A percentile compares a stretch with the other conserved stretches of the same genome.
Evolutionary conservation across 176 grass and related monocot genomes (phyloP).

Genomic region (Stipa capillata): DNA sequence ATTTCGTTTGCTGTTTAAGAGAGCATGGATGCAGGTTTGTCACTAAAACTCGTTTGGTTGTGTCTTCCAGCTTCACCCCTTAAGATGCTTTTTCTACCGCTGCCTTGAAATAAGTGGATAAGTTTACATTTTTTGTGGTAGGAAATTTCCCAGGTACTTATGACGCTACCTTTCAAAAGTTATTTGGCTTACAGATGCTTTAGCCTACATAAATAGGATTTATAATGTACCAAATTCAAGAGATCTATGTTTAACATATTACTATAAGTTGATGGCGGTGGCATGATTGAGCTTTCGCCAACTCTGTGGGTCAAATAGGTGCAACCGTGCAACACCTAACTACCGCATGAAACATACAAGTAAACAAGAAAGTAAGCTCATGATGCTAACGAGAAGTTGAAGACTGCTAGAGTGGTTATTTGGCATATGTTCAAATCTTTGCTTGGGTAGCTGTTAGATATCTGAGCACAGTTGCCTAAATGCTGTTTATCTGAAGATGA

Average conservation of each 20-base stretch:
- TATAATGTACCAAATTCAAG: background rate
- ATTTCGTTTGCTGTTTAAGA: slow-evolving; percentile 82
- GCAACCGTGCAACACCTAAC: background rate
- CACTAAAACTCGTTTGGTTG: background rate
- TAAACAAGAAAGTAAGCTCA: background rate
- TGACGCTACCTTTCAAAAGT: background rate
- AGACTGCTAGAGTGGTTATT: background rate
- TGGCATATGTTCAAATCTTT: background rate
- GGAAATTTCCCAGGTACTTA: background rate
- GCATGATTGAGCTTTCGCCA: background rate
- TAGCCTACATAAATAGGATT: background rate
- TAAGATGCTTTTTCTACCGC: background rate
- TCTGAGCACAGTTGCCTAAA: background rate
- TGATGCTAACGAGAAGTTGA: background rate
- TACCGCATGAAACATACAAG: background rate
- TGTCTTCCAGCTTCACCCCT: background rate
- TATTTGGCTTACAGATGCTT: background rate
- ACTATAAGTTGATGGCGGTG: background rate
- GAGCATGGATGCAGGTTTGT: slow-evolving; percentile 95
- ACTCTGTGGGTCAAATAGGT: background rate
- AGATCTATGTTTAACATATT: background rate
- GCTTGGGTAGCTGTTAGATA: background rate
- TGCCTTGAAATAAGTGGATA: background rate
- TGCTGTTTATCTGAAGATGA: background rate
- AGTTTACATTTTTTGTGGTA: background rate